Evolutionary conservation across 2,329 filamentous ascomycete species (phyloP).

Genomic region (Penicillium janthinellum): DNA sequence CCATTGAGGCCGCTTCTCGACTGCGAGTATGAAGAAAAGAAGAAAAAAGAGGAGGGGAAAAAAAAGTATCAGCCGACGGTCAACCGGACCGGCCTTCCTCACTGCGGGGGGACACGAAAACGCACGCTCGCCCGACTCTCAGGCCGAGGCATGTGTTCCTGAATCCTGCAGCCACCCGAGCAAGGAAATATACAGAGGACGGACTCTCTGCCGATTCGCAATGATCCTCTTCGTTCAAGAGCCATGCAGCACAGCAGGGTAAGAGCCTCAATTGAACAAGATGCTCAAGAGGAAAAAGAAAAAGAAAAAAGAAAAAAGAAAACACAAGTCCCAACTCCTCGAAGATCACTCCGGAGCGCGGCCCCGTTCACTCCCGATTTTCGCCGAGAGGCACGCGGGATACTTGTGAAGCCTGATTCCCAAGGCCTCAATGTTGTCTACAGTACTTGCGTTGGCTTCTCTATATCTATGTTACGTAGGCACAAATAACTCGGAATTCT

Average conservation of each 20-base stretch:
- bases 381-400: slow-evolving; percentile 14
- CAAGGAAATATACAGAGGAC: not conserved
- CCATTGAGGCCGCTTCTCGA: not conserved
- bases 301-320: not conserved
- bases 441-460: not conserved
- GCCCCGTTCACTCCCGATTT: slow-evolving; percentile 21
- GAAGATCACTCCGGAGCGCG: slow-evolving; percentile 9
- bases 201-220: not conserved
- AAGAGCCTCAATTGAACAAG: not conserved
- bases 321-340: not conserved
- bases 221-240: not conserved
- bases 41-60: slow-evolving; percentile 4
- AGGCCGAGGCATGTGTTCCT: slow-evolving; percentile 17
- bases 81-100: slow-evolving; percentile 1
- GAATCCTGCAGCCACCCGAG: not conserved
- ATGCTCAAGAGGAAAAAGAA: not conserved
- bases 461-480: too few species aligned
- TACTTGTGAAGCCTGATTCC: not conserved
- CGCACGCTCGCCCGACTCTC: slow-evolving; percentile 4
- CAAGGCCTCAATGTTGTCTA: not conserved
- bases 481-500: not conserved
- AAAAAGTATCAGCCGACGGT: slow-evolving; percentile 5
- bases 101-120: slow-evolving; percentile 20
- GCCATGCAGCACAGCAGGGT: not conserved
- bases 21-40: not conserved